Evolutionary conservation across 2,329 filamentous ascomycete genomes (phyloP).

Genomic region (Botryotinia calthae): DNA sequence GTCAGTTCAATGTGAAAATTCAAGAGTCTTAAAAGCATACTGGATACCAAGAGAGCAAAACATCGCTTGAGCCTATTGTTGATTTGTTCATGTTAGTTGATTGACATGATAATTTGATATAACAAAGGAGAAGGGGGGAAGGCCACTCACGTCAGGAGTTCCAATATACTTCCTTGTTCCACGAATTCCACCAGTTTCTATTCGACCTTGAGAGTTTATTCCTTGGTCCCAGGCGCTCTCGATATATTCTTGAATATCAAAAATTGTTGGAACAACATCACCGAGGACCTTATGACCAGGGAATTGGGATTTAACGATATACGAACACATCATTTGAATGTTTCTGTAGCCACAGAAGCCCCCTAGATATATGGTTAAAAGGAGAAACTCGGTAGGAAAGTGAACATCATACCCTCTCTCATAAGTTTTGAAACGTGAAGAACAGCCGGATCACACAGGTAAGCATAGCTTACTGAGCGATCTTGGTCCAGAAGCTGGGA

Average conservation of each 20-base stretch:
- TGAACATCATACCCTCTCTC: slow-evolving; percentile 61
- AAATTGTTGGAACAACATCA: slow-evolving; percentile 66
- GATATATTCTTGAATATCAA: slow-evolving; percentile 81
- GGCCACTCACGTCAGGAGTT: slow-evolving; percentile 69
- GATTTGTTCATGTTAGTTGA: neutral
- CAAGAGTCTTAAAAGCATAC: slow-evolving; percentile 43
- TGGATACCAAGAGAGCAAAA: slow-evolving; percentile 67
- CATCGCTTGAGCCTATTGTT: slow-evolving; percentile 69
- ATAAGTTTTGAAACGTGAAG: slow-evolving; percentile 79
- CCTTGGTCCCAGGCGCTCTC: slow-evolving; percentile 85
- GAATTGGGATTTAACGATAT: slow-evolving; percentile 60
- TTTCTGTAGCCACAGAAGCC: slow-evolving; percentile 95
- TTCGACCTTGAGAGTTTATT: slow-evolving; percentile 69
- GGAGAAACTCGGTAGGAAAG: slow-evolving; percentile 5
- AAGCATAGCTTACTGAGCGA: slow-evolving; percentile 63
- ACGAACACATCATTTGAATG: slow-evolving; percentile 86
- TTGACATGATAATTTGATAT: neutral
- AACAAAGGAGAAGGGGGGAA: neutral
- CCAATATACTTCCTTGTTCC: slow-evolving; percentile 96
- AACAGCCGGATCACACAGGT: slow-evolving; percentile 73
- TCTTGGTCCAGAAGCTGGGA: slow-evolving; percentile 64
- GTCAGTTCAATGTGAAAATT: slow-evolving; percentile 16
- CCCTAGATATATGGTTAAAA: slow-evolving; percentile 45
- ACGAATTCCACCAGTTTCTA: slow-evolving; percentile 82
- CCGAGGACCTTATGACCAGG: slow-evolving; percentile 60